Evolutionary conservation across 495 filamentous ascomycete genomes (phyloP).

Genomic region (Cudoniella acicularis): DNA sequence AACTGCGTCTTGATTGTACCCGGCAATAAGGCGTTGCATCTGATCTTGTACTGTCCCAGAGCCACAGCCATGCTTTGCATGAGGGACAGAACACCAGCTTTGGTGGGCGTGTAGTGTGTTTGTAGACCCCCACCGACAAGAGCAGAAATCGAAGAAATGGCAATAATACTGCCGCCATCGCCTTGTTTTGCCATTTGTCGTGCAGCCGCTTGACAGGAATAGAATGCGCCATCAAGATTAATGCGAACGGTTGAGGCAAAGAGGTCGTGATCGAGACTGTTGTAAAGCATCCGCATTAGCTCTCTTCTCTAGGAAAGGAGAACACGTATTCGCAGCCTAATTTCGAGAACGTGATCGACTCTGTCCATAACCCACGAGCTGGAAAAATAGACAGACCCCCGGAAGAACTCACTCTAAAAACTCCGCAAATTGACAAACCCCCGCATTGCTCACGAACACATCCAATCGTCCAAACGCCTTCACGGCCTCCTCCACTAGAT

Average conservation of each 20-base stretch:
- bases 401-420: constrained; percentile 58
- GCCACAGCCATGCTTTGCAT: constrained; percentile 85
- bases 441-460: constrained; percentile 85
- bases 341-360: neutral
- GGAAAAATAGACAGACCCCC: neutral
- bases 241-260: constrained; percentile 63
- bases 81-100: constrained; percentile 75
- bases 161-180: constrained; percentile 77
- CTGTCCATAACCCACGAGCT: neutral
- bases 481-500: constrained; percentile 55
- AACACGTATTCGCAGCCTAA: no score
- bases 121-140: constrained; percentile 79
- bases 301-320: no score
- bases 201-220: constrained; percentile 77
- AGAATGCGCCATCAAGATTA: constrained; percentile 86
- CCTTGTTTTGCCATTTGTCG: constrained; percentile 69
- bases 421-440: constrained; percentile 78
- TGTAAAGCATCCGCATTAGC: no score
- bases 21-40: constrained; percentile 83
- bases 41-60: constrained; percentile 68
- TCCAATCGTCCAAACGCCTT: constrained; percentile 60
- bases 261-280: constrained; percentile 54
- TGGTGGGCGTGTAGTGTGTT: constrained; percentile 88
- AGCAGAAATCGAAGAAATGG: constrained; percentile 76
- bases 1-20: constrained; percentile 84